A percentile compares a stretch with the other conserved stretches of the same genome.
phyloP scores from a whole-genome alignment of 352 stramenopile species.

The Blastocystis sp. region DNA sequence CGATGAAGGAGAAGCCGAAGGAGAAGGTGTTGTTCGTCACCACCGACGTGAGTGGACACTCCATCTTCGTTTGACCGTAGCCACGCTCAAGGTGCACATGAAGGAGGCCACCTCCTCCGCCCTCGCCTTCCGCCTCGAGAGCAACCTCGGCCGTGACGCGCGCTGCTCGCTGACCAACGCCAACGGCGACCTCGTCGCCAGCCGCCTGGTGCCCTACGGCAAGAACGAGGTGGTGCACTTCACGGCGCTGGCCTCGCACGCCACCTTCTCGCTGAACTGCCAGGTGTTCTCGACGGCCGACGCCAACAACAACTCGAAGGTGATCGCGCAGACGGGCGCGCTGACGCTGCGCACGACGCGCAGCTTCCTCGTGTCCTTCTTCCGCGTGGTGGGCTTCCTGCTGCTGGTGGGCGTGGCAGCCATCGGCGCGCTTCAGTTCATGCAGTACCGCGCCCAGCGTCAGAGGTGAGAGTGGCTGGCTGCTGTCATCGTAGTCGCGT shows the following conservation, averaged over 20 bases:
- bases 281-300: constrained; percentile 11
- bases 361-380: background rate
- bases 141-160: constrained; percentile 29
- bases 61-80: background rate
- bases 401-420: background rate
- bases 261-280: constrained; percentile 5
- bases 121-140: constrained; percentile 9
- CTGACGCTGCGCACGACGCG: background rate
- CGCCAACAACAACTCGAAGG: background rate
- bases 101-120: background rate
- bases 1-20: background rate
- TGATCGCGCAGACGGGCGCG: constrained; percentile 15
- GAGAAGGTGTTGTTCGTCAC: background rate
- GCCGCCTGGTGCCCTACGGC: background rate
- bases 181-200: background rate
- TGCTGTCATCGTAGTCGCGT: background rate
- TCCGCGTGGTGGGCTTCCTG: background rate
- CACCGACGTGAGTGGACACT: background rate
- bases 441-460: background rate
- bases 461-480: background rate
- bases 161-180: constrained; percentile 6
- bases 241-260: background rate
- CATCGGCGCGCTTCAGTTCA: background rate
- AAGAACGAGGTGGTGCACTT: background rate
- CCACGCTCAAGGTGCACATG: background rate